These are phyloP conservation scores for Boletus rex-veris DNA, from an alignment of 768 basidiomycete species.

Conservation along the genomic window DNA sequence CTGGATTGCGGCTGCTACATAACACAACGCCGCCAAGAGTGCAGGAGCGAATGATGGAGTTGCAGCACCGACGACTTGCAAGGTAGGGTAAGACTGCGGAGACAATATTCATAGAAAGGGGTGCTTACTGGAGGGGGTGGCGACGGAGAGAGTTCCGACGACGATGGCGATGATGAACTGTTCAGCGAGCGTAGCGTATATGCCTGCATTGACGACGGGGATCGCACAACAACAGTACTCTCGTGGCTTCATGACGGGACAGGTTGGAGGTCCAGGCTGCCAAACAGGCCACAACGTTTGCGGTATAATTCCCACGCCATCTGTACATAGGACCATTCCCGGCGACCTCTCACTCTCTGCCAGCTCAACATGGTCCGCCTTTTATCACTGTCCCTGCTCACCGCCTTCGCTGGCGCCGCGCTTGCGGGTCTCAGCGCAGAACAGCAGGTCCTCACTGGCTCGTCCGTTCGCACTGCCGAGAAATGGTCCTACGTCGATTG, in stretches of 20 bases:
- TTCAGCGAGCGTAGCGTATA: constrained; percentile 75
- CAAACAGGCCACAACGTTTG: background rate
- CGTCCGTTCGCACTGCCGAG: constrained; percentile 35
- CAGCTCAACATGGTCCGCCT: constrained; percentile 29
- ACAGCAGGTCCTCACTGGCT: constrained; percentile 32
- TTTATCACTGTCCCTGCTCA: constrained; percentile 24
- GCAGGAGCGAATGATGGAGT: constrained; percentile 73
- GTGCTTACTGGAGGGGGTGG: constrained; percentile 72
- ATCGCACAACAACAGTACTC: constrained; percentile 94
- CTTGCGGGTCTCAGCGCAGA: constrained; percentile 23
- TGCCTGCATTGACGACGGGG: constrained; percentile 85
- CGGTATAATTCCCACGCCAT: constrained; percentile 17
- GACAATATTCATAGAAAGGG: background rate
- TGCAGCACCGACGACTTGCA: constrained; percentile 78
- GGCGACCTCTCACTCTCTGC: constrained; percentile 19
- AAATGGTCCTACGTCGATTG: constrained; percentile 72
- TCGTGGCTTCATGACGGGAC: constrained; percentile 59
- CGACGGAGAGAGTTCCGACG: constrained; percentile 69
- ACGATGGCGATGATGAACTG: constrained; percentile 67
- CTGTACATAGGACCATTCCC: constrained; percentile 14
- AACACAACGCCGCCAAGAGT: constrained; percentile 74
- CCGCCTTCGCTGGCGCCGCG: constrained; percentile 24
- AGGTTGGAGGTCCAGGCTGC: background rate
- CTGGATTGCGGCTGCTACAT: constrained; percentile 73
- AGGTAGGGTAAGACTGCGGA: constrained; percentile 9